Evolutionary conservation across 345 rosid species (phyloP), one percentile per base, ranked within the genome.

Genomic region (Eucalyptus pumila): DNA sequence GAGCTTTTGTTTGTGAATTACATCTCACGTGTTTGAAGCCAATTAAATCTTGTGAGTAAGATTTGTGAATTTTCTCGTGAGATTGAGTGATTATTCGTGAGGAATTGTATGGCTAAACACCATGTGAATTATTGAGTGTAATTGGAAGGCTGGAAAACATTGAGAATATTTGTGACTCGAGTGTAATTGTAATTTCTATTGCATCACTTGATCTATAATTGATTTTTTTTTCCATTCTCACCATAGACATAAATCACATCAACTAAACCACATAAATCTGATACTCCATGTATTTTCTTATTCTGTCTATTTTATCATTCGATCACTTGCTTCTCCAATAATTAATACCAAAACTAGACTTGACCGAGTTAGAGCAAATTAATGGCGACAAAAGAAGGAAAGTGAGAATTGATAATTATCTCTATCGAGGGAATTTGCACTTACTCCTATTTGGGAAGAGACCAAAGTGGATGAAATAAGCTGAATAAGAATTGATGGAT

Each of bases 231-330:
- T 10, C 14, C 30, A 56, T 26, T 56, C 62, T 56, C 30, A 9
- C 62, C 62, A 5, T 10, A 56, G 13, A 56, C 3, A 5, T 56
- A 56, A 10, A 10, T 56, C 30, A 24, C 13, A 56, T 56, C 62
- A 26, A 56, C 13, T 56, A 26, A 56, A 24, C 30, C 27, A 0
- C 2, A 0, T 24, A 56, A 56, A 56, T 23, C 0, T 1, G 3
- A 26, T 26, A 2, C 30, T 56, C 14, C 2, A 5, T 23, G 5
- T 56, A 56, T 56, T 56, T 56, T 56, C 62, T 56, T 56, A 23
- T 19, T 54, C 2, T 54, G 0, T 54, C 60, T 54, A 54, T 56
- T 56, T 56, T 4, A 56, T 56, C 3, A 0, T 56, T 56, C 3
- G 3, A 56, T 56, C 30, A 9, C 62, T 56, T 5, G 30, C 62